Evolutionary conservation across 2,329 filamentous ascomycete genomes (phyloP).

Genomic region (Monosporascus sp.): DNA sequence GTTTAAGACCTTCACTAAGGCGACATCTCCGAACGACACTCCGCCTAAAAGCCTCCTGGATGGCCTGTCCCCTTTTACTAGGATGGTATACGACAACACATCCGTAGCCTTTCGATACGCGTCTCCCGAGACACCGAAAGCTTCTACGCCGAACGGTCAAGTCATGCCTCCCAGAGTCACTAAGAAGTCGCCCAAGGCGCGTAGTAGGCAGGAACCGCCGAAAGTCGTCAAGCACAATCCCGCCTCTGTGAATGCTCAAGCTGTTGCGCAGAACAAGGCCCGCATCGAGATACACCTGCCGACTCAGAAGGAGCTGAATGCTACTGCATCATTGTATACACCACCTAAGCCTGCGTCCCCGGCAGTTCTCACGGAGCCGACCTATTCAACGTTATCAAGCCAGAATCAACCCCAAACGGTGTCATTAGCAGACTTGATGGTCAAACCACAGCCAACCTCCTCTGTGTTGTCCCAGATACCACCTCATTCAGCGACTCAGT

Average conservation of each 20-base stretch:
- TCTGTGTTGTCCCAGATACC: constrained; percentile 9
- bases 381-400: constrained; percentile 4
- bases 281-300: constrained; percentile 26
- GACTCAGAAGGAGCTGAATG: constrained; percentile 19
- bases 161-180: constrained; percentile 19
- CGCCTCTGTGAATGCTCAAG: constrained; percentile 27
- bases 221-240: constrained; percentile 39
- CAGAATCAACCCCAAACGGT: constrained; percentile 25
- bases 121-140: constrained; percentile 29
- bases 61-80: constrained; percentile 46
- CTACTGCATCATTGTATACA: constrained; percentile 12
- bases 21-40: constrained; percentile 21
- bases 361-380: background rate
- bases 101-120: constrained; percentile 36
- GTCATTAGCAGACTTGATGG: constrained; percentile 25
- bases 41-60: constrained; percentile 30
- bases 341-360: constrained; percentile 9
- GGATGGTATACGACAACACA: constrained; percentile 41
- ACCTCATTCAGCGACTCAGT: constrained; percentile 12
- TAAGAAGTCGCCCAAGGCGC: constrained; percentile 28
- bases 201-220: constrained; percentile 19
- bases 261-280: constrained; percentile 20
- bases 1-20: constrained; percentile 48
- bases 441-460: constrained; percentile 15
- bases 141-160: constrained; percentile 24